phyloP scores from a whole-genome alignment of 805 yeast genomes.

The Starmerella gropengiesseri region DNA sequence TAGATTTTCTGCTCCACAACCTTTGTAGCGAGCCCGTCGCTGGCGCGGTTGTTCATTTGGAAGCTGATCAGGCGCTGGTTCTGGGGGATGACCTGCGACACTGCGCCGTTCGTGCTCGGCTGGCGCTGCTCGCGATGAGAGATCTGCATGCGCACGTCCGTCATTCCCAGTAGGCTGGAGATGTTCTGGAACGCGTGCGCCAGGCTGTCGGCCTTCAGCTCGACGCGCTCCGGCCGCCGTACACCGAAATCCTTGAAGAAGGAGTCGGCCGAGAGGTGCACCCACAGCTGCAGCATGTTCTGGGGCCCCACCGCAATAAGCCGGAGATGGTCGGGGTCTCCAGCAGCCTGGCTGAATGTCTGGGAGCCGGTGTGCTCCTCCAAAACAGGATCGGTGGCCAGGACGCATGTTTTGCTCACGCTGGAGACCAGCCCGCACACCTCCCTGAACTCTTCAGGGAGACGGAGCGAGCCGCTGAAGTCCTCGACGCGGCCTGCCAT shows the following conservation, averaged over 20 bases:
- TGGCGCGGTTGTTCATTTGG: conserved; percentile 43
- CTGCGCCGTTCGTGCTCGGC: conserved; percentile 24
- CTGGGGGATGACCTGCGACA: conserved; percentile 7
- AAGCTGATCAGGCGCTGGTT: conserved; percentile 13
- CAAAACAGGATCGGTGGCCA: conserved; percentile 2
- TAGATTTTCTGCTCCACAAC: conserved; percentile 41
- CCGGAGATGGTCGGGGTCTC: conserved; percentile 8
- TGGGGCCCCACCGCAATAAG: conserved; percentile 10
- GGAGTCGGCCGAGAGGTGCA: conserved; percentile 14
- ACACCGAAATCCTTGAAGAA: conserved; percentile 12
- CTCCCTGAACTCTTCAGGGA: conserved; percentile 19
- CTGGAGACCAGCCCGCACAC: conserved; percentile 14
- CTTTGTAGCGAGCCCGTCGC: conserved; percentile 31
- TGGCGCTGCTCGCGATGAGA: conserved; percentile 26
- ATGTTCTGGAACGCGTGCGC: conserved; percentile 32
- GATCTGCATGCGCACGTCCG: conserved; percentile 23
- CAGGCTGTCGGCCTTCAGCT: conserved; percentile 31
- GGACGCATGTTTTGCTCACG: conserved; percentile 11
- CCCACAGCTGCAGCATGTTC: conserved; percentile 21
- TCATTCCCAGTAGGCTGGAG: conserved; percentile 26
- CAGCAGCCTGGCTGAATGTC: background rate
- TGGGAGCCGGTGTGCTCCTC: background rate
- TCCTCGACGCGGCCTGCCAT: conserved; percentile 14
- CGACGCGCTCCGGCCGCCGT: conserved; percentile 10
- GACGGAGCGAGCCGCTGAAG: conserved; percentile 13